These are phyloP conservation scores for Verticillium dahliae DNA, from an alignment of 2,329 filamentous ascomycete genomes.

Conservation along the genomic window DNA sequence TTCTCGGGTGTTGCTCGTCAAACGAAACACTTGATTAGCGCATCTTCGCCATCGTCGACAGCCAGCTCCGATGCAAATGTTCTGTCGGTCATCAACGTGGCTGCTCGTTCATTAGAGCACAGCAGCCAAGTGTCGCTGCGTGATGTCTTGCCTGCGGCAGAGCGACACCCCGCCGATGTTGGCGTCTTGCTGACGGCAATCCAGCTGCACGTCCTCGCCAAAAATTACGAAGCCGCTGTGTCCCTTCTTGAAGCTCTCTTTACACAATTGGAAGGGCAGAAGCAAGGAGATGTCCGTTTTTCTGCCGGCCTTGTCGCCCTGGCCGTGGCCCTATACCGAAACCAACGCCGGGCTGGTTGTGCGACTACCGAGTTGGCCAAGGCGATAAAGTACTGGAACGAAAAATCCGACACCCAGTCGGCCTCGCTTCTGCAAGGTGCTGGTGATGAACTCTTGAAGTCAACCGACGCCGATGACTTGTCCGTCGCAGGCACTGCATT, in stretches of 20 bases:
- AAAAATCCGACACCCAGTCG: constrained; percentile 38
- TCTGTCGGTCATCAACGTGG: constrained; percentile 55
- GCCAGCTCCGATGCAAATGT: constrained; percentile 26
- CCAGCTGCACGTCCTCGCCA: constrained; percentile 69
- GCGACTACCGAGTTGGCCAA: constrained; percentile 69
- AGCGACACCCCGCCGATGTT: constrained; percentile 71
- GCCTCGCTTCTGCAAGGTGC: constrained; percentile 72
- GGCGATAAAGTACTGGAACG: constrained; percentile 76
- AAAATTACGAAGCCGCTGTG: constrained; percentile 68
- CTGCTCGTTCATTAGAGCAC: constrained; percentile 44
- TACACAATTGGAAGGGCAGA: constrained; percentile 56
- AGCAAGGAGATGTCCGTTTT: constrained; percentile 65
- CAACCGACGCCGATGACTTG: constrained; percentile 61
- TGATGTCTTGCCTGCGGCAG: constrained; percentile 60
- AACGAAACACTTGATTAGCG: constrained; percentile 34
- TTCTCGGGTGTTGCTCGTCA: constrained; percentile 51
- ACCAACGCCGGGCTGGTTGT: constrained; percentile 65
- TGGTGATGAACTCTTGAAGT: constrained; percentile 75
- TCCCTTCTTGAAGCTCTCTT: constrained; percentile 72
- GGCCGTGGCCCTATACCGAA: constrained; percentile 70
- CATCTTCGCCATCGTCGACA: constrained; percentile 15
- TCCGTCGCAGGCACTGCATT: constrained; percentile 73
- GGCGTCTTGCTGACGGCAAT: constrained; percentile 74
- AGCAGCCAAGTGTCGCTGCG: constrained; percentile 61
- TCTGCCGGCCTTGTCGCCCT: constrained; percentile 80